Conservation (phyloP, 106 monocot genomes). For the Dendrobium officinale region DNA sequence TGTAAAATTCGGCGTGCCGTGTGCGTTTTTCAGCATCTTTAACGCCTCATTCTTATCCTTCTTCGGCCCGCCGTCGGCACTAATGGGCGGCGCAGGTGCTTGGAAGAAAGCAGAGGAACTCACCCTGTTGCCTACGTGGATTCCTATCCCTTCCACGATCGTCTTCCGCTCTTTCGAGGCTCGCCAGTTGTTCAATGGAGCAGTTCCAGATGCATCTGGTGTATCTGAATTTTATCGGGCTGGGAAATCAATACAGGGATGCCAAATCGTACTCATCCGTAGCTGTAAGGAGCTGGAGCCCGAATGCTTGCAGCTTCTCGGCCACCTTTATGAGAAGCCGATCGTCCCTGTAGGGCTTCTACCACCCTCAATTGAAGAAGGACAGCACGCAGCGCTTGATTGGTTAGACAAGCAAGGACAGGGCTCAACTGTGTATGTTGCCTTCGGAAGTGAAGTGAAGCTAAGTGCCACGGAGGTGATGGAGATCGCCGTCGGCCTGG, state of each 20-base stretch:
- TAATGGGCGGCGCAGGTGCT: not conserved
- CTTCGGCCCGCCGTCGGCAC: constrained; percentile 8
- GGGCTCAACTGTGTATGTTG: not conserved
- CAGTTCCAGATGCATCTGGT: not conserved
- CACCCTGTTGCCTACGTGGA: constrained; percentile 4
- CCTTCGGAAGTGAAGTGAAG: constrained; percentile 10
- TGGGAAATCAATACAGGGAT: not conserved
- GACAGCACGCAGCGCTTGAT: not conserved
- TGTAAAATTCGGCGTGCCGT: constrained; percentile 11
- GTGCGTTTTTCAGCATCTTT: constrained; percentile 18
- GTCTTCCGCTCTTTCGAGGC: constrained; percentile 7
- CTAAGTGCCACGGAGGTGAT: not conserved
- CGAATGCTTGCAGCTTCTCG: constrained; percentile 7
- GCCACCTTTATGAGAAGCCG: not conserved
- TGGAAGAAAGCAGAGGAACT: not conserved
- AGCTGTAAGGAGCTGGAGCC: not conserved
- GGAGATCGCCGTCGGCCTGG: constrained; percentile 1
- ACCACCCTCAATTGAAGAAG: not conserved
- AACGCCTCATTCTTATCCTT: constrained; percentile 12
- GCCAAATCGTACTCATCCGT: not conserved
- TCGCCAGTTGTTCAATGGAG: not conserved
- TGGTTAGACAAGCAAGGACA: constrained; percentile 1
- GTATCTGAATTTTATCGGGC: not conserved
- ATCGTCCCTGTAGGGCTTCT: constrained; percentile 13
- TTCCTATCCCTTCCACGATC: constrained; percentile 4